phyloP scores from a whole-genome alignment of 2,329 filamentous ascomycete genomes.

The Colletotrichum camelliae region DNA sequence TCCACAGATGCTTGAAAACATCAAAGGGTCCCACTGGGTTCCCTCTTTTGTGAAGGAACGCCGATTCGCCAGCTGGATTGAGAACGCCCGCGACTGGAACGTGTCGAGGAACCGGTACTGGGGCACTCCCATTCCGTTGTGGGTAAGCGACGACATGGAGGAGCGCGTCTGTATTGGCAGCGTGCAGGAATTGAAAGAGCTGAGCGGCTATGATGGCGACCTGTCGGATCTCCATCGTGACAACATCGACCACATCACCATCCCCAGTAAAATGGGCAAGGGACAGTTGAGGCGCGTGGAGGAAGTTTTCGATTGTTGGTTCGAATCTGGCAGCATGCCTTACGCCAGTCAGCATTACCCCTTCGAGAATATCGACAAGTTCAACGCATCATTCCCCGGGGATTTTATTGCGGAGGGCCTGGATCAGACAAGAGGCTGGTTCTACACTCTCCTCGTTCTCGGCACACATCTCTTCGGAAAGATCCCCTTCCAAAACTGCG shows the following conservation, averaged over 20 bases:
- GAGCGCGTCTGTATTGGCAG: slow-evolving; percentile 89
- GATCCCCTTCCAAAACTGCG: slow-evolving; percentile 91
- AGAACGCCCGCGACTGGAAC: slow-evolving; percentile 93
- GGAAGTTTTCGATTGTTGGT: slow-evolving; percentile 97
- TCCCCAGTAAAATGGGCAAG: slow-evolving; percentile 87
- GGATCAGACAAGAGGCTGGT: slow-evolving; percentile 96
- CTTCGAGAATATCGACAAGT: slow-evolving; percentile 85
- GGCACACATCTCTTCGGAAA: slow-evolving; percentile 86
- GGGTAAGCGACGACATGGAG: slow-evolving; percentile 88
- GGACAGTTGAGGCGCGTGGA: slow-evolving; percentile 80
- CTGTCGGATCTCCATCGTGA: slow-evolving; percentile 89
- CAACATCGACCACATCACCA: slow-evolving; percentile 92
- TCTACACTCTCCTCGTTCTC: slow-evolving; percentile 89
- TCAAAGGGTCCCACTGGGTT: slow-evolving; percentile 90
- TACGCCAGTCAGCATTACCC: slow-evolving; percentile 92
- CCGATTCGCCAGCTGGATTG: slow-evolving; percentile 90
- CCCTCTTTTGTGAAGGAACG: slow-evolving; percentile 90
- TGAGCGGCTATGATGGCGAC: slow-evolving; percentile 86
- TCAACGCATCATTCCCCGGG: slow-evolving; percentile 82
- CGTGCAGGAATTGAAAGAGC: slow-evolving; percentile 79
- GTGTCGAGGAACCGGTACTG: slow-evolving; percentile 93
- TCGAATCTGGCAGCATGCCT: slow-evolving; percentile 95
- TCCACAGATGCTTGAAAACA: slow-evolving; percentile 88
- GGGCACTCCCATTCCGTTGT: slow-evolving; percentile 91
- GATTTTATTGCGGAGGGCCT: slow-evolving; percentile 95